Conservation (phyloP, 306 rosid genomes). For the Leucaena leucocephala region DNA sequence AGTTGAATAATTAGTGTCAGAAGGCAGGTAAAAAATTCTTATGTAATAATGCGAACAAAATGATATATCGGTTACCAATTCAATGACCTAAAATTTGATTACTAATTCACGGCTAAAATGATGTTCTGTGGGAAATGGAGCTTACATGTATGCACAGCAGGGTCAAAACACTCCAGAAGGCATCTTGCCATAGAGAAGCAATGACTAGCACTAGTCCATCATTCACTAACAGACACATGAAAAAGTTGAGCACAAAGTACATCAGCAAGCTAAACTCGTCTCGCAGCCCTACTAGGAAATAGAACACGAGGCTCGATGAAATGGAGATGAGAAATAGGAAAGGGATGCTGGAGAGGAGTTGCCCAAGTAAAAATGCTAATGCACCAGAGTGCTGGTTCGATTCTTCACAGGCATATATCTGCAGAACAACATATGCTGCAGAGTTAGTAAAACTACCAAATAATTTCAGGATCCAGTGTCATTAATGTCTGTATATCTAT, state of each 20-base stretch:
- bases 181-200: constrained; percentile 73
- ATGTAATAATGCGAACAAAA: not conserved
- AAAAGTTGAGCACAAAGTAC: constrained; percentile 96
- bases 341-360: constrained; percentile 93
- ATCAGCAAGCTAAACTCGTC: constrained; percentile 92
- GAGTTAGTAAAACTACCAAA: too few relatives aligned
- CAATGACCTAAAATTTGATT: not conserved
- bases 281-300: constrained; percentile 81
- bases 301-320: constrained; percentile 86
- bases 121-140: constrained; percentile 13
- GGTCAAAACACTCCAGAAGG: constrained; percentile 84
- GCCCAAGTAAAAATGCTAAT: constrained; percentile 80
- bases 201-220: constrained; percentile 85
- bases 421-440: constrained; percentile 37
- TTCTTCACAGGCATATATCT: constrained; percentile 86
- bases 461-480: not conserved
- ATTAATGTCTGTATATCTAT: not conserved
- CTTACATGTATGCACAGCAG: constrained; percentile 83
- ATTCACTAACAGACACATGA: constrained; percentile 80
- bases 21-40: not conserved
- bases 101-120: not conserved
- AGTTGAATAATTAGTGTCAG: not conserved
- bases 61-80: not conserved
- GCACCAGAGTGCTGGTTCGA: constrained; percentile 86
- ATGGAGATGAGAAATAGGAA: constrained; percentile 95